phyloP scores from a whole-genome alignment of 306 rosid genomes.

The Elaeagnus macrophylla region DNA sequence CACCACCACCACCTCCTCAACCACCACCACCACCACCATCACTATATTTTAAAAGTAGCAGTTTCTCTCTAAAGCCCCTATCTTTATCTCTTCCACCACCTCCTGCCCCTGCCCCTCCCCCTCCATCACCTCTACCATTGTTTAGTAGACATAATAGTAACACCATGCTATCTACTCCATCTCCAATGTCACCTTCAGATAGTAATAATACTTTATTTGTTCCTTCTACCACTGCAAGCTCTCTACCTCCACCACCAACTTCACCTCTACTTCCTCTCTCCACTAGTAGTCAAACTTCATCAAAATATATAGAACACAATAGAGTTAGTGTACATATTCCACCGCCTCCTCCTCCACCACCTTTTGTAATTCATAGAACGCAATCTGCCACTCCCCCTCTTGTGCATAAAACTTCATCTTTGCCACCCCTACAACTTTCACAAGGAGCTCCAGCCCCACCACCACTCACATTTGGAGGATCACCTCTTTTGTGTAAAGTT shows the following conservation, averaged over 20 bases:
- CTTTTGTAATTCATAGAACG: background rate
- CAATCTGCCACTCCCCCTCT: conserved; percentile 24
- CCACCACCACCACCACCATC: conserved; percentile 23
- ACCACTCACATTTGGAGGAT: background rate
- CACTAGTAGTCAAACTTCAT: conserved; percentile 18
- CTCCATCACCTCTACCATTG: conserved; percentile 26
- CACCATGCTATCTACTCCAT: conserved; percentile 13
- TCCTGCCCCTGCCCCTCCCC: conserved; percentile 16
- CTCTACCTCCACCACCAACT: conserved; percentile 15
- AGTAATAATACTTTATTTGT: conserved; percentile 19
- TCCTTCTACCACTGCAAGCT: conserved; percentile 13
- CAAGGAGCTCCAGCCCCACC: conserved; percentile 24
- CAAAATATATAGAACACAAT: background rate
- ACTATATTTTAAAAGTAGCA: background rate
- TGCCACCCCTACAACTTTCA: conserved; percentile 30
- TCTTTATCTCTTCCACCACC: conserved; percentile 1
- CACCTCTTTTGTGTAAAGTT: background rate
- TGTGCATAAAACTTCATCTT: conserved; percentile 12
- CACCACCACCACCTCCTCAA: conserved; percentile 16
- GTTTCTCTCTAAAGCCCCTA: conserved; percentile 2
- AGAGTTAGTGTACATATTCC: conserved; percentile 16
- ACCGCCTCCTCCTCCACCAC: conserved; percentile 18
- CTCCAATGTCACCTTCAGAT: conserved; percentile 22
- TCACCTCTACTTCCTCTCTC: conserved; percentile 21
- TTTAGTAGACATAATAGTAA: conserved; percentile 18